These are phyloP conservation scores for Pseudocercospora crystallina DNA, from an alignment of 2,329 filamentous ascomycete genomes.

Conservation along the genomic window DNA sequence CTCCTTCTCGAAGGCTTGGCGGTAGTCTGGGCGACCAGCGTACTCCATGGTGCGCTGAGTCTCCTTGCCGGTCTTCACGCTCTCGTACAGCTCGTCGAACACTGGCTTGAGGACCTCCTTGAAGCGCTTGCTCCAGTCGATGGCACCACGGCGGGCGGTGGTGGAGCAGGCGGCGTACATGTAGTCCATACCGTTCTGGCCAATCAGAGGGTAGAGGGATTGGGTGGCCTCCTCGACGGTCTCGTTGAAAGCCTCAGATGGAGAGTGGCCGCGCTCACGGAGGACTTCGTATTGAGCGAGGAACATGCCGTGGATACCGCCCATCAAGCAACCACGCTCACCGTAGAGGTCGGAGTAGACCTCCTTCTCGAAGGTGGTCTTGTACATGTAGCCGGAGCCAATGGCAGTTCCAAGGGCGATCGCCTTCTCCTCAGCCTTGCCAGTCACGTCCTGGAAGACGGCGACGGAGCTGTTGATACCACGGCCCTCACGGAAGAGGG, in stretches of 20 bases:
- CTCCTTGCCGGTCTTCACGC: slow-evolving; percentile 87
- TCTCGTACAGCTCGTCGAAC: slow-evolving; percentile 96
- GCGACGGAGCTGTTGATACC: slow-evolving; percentile 99
- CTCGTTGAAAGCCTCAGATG: slow-evolving; percentile 99
- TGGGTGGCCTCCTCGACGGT: slow-evolving; percentile 99
- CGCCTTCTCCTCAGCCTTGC: slow-evolving; percentile 97
- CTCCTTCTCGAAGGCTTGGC: slow-evolving; percentile 95
- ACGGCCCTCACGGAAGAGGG: slow-evolving; percentile 97
- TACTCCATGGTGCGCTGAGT: slow-evolving; percentile 95
- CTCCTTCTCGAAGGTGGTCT: slow-evolving; percentile 99
- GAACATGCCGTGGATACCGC: slow-evolving; percentile 99
- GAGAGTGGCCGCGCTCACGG: slow-evolving; percentile 95
- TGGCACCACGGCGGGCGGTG: slow-evolving; percentile 94
- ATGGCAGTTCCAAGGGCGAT: slow-evolving; percentile 95
- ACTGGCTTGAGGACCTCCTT: slow-evolving; percentile 98
- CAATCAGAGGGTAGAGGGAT: slow-evolving; percentile 95
- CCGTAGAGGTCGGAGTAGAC: slow-evolving; percentile 99
- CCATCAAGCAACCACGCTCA: slow-evolving; percentile 99
- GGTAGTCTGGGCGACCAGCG: slow-evolving; percentile 94
- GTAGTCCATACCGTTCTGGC: slow-evolving; percentile 99
- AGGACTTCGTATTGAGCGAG: slow-evolving; percentile 99
- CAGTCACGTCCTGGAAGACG: slow-evolving; percentile 97
- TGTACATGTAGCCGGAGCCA: slow-evolving; percentile 97
- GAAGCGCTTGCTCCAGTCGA: slow-evolving; percentile 97
- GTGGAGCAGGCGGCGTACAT: slow-evolving; percentile 99